These are phyloP conservation scores for Letharia lupina DNA, from an alignment of 495 filamentous ascomycete genomes.

Conservation along the genomic window DNA sequence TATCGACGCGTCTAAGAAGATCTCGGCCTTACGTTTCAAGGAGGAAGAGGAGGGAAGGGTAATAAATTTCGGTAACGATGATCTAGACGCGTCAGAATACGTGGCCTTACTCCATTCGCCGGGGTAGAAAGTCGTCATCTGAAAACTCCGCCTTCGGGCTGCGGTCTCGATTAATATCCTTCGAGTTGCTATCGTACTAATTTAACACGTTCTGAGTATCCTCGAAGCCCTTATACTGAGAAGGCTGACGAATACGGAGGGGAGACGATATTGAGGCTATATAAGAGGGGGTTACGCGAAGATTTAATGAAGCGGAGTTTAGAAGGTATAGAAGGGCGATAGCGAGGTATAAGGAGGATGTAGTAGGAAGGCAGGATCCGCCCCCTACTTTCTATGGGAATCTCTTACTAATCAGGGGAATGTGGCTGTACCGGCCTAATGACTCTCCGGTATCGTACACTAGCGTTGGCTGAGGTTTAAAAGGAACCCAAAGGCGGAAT, in stretches of 20 bases:
- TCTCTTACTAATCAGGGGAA: too few species aligned
- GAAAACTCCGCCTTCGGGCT: not conserved
- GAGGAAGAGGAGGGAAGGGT: not conserved
- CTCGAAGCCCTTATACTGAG: not conserved
- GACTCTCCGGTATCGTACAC: too few species aligned
- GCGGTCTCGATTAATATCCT: conserved; percentile 1
- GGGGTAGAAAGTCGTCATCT: not conserved
- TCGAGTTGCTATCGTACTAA: conserved; percentile 1
- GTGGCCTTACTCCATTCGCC: not conserved
- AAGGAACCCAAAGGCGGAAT: too few species aligned
- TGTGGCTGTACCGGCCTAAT: too few species aligned
- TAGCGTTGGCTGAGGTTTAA: too few species aligned
- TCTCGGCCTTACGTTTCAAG: too few species aligned
- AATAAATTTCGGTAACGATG: not conserved
- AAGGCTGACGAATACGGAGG: too few species aligned
- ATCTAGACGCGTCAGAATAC: not conserved
- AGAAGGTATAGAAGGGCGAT: not conserved
- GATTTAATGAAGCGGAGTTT: not conserved
- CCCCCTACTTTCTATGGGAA: too few species aligned
- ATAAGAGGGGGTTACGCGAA: not conserved
- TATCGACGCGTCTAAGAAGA: too few species aligned
- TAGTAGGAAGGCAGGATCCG: too few species aligned
- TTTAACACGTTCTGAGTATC: not conserved
- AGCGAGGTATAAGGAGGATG: not conserved
- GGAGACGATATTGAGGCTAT: too few species aligned